These are phyloP conservation scores for Stemphylium beticola DNA, from an alignment of 2,329 filamentous ascomycete genomes.

Conservation along the genomic window DNA sequence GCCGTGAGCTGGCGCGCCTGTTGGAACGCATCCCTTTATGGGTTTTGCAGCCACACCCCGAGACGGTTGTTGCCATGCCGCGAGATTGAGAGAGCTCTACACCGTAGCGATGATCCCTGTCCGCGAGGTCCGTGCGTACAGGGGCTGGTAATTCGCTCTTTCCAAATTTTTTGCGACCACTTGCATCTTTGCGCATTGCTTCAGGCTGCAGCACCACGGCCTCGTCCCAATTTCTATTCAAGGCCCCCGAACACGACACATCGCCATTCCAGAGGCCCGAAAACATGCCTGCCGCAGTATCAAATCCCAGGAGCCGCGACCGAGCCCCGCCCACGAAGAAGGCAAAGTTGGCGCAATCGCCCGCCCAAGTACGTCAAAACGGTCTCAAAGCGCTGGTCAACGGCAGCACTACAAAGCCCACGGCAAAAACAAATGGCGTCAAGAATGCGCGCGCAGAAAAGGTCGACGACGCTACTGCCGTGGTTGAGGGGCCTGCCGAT, in stretches of 20 bases:
- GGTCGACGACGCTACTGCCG: conserved; percentile 64
- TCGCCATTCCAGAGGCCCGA: background rate
- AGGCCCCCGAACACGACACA: background rate
- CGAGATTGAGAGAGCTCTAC: background rate
- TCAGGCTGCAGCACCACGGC: conserved; percentile 28
- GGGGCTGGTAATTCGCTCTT: conserved; percentile 18
- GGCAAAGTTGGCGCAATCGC: conserved; percentile 42
- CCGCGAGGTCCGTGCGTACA: conserved; percentile 11
- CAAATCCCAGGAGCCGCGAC: conserved; percentile 33
- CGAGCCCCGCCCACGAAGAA: conserved; percentile 47
- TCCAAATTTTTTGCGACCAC: conserved; percentile 27
- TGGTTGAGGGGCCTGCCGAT: conserved; percentile 58
- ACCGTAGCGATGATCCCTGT: conserved; percentile 18
- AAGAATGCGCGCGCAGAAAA: conserved; percentile 58
- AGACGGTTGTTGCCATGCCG: background rate
- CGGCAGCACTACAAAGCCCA: conserved; percentile 44
- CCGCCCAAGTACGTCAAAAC: conserved; percentile 28
- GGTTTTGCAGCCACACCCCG: background rate
- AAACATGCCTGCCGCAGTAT: conserved; percentile 43
- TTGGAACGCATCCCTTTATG: no score
- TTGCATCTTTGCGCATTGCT: conserved; percentile 27
- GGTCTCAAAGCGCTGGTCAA: conserved; percentile 44
- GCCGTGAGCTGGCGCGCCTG: background rate
- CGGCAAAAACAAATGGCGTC: conserved; percentile 60
- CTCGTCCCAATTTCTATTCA: conserved; percentile 7